Conservation (phyloP, 2,329 filamentous ascomycete genomes). For the Mycogone perniciosa region DNA sequence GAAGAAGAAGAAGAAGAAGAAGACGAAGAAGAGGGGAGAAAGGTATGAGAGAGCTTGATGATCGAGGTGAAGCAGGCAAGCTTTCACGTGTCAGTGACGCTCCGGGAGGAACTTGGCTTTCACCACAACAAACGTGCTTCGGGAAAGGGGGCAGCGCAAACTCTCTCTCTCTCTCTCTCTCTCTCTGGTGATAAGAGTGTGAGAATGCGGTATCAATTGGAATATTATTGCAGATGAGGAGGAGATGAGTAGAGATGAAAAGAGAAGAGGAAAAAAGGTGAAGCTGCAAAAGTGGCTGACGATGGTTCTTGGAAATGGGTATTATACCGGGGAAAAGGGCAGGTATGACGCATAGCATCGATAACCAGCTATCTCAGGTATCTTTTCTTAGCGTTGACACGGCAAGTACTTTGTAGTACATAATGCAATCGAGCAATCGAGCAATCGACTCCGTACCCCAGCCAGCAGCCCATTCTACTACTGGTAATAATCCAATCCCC, state of each 20-base stretch:
- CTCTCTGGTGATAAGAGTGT: too few relatives aligned
- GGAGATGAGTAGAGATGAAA: neutral
- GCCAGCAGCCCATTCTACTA: too few relatives aligned
- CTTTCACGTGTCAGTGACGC: slow-evolving; percentile 30
- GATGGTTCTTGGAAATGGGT: slow-evolving; percentile 1
- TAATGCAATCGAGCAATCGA: too few relatives aligned
- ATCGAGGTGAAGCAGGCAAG: slow-evolving; percentile 3
- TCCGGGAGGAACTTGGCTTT: neutral
- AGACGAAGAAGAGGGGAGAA: neutral
- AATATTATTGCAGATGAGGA: neutral
- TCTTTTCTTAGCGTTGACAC: neutral
- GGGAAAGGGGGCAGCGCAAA: too few relatives aligned
- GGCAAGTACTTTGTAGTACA: too few relatives aligned
- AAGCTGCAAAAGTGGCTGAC: slow-evolving; percentile 6
- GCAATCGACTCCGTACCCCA: too few relatives aligned
- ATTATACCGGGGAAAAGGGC: neutral
- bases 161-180: too few relatives aligned
- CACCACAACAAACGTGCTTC: too few relatives aligned
- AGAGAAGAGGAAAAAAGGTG: neutral
- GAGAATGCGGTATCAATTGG: too few relatives aligned
- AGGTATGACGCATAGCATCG: slow-evolving; percentile 6
- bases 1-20: neutral
- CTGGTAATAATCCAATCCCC: neutral
- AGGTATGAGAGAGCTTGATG: neutral
- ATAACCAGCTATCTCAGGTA: neutral